A percentile compares a stretch with the other conserved stretches of the same genome.
These are phyloP conservation scores for Ilex aquifolium DNA, from an alignment of 257 asterid genomes.

Conservation along the genomic window DNA sequence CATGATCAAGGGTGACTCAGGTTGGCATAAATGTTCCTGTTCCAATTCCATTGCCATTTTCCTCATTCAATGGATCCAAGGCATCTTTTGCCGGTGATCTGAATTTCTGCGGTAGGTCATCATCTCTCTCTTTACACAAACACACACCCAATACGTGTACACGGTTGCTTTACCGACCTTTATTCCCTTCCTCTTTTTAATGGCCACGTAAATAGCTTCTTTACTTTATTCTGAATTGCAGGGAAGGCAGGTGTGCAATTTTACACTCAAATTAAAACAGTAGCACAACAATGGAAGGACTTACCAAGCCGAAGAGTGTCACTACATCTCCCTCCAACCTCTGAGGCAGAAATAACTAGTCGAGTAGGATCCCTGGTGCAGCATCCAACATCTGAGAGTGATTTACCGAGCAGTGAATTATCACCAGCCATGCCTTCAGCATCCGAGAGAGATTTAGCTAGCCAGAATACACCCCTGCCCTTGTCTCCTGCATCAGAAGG, in stretches of 20 bases:
- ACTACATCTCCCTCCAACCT: constrained; percentile 20
- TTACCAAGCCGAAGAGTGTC: constrained; percentile 31
- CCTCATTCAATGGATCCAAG: constrained; percentile 22
- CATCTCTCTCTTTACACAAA: neutral
- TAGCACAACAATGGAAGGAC: constrained; percentile 35
- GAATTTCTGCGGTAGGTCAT: constrained; percentile 33
- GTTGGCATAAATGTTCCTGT: constrained; percentile 37
- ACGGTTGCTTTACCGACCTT: neutral
- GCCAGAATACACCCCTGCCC: constrained; percentile 14
- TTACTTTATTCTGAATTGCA: constrained; percentile 2
- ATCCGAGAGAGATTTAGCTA: constrained; percentile 12
- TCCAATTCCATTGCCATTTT: constrained; percentile 29
- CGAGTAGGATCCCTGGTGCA: constrained; percentile 14
- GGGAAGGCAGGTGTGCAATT: constrained; percentile 40
- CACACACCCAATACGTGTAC: neutral
- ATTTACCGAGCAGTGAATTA: constrained; percentile 13
- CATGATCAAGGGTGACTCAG: constrained; percentile 17
- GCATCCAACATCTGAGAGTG: constrained; percentile 19
- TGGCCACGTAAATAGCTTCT: neutral
- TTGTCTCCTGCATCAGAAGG: constrained; percentile 12
- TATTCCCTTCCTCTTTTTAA: neutral
- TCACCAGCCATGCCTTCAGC: constrained; percentile 20
- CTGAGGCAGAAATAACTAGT: constrained; percentile 22
- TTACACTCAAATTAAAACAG: constrained; percentile 29
- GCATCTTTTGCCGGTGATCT: constrained; percentile 34